Evolutionary conservation across 352 stramenopile species (phyloP), one percentile per base, ranked within the genome.

Genomic region (Phytophthora rubi): DNA sequence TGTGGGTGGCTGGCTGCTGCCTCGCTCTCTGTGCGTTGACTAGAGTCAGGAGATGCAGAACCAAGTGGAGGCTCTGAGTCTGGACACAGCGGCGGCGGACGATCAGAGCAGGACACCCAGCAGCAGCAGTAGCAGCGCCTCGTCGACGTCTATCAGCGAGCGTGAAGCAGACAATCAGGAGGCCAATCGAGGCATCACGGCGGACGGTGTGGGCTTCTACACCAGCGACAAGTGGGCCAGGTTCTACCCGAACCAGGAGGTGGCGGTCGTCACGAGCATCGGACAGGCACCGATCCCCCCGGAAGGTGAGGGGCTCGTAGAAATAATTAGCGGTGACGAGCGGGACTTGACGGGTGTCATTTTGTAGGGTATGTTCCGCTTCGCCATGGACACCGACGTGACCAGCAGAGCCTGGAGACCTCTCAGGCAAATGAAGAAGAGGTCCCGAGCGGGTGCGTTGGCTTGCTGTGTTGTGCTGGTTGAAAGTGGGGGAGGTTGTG

Each of bases 201-300:
- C 70, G 12, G 74, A 73, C 44, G 73, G 73, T 10, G 60, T 76
- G n/a, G 49, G 57, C 2, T 79, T 75, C 65, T 77, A 75, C 47
- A 77, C 70, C 9, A 86, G 74, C 18, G 72, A 87, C 53, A 80
- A 84, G 57, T 91, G 83, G 83, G 62, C 71, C 18, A 65, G 75
- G 28, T 82, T 85, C 57, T 93, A 93, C 49, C 80, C 82, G 18
- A 81, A 77, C 37, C 71, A 81, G 48, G 59, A 85, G 37, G 71
- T 93, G 30, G 81, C 71, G 16, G 77, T 93, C 35, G 82, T 93
- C 64, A 89, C 79, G 37, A 83, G 68, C 30, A 72, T 86, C 12
- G 73, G 76, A 44, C 79, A 87, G 33, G 79, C 83, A 28, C 79
- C 79, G 28, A 57, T 86, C n/a, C 85, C 83, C 6, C 80, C 83